Evolutionary conservation across 1,284 basidiomycete genomes (phyloP), one percentile per base, ranked within the genome.

Genomic region (Athelia psychrophila): DNA sequence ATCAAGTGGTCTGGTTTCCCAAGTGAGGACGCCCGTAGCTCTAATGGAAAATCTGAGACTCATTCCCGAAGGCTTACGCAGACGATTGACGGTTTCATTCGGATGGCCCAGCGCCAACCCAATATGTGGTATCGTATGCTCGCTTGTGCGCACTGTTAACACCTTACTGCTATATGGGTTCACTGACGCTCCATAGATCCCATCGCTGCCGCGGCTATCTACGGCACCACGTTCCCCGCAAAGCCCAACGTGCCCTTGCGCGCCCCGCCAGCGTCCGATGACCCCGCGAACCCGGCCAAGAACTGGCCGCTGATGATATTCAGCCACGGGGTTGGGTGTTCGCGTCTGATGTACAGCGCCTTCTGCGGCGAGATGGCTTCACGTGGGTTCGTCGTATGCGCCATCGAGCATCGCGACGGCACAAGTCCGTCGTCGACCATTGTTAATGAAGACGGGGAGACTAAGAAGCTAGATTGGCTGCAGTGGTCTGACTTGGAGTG

Each of bases 401-500:
- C 71, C 2, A 67, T 79, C n/a, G 78, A 78, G 55, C 77, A 77
- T 52, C 64, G 73, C 13, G 76, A 79, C 48, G 75, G 76, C 2
- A 74, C 74, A 1, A 69, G 70, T 23, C 70, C 76, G 5, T 69
- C 67, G 36, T 69, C 68, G 9, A 68, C 64, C 20, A 65, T 73
- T 19, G 68, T 62, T 23, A 57, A 62, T 32, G 61, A 59, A 36
- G 56, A 64, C 33, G 69, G 70, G 15, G 58, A 58, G 20, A 62
- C 54, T 16, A 66, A 56, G 40, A 58, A 64, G n/a, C 38, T 70
- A n/a, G 61, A 67, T 23, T 73, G 66, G 59, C 55, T 71, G 24
- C 54, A 72, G 48, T 73, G 69, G 69, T 54, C 53, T 16, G 67
- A 74, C 49, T 57, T 69, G n/a, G 53, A 64, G 66, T 67, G 72